Evolutionary conservation across 352 stramenopile genomes (phyloP).

Genomic region (Globisporangium cylindrosporum): DNA sequence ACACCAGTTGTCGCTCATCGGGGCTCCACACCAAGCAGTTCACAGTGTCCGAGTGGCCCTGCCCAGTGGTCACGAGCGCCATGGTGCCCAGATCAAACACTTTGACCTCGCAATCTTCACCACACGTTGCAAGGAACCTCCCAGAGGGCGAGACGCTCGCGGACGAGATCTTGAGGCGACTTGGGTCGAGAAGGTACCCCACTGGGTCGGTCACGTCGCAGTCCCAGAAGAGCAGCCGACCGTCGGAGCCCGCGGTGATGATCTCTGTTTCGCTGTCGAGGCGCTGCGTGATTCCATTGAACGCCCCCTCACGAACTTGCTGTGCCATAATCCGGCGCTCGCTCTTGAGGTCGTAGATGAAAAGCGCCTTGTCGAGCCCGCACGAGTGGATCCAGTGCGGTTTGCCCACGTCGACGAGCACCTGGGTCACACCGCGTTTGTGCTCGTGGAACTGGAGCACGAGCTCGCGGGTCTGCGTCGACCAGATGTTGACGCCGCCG

Average conservation of each 20-base stretch:
- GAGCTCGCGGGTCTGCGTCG: constrained; percentile 75
- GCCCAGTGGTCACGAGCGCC: constrained; percentile 41
- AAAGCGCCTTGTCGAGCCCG: constrained; percentile 80
- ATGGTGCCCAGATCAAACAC: constrained; percentile 61
- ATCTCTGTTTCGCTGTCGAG: constrained; percentile 90
- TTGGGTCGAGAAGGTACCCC: constrained; percentile 39
- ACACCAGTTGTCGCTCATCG: constrained; percentile 91
- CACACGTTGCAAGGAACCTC: constrained; percentile 72
- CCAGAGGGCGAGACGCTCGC: constrained; percentile 64
- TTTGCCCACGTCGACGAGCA: constrained; percentile 75
- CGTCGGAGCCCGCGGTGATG: constrained; percentile 80
- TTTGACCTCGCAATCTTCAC: constrained; percentile 84
- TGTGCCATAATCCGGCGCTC: constrained; percentile 81
- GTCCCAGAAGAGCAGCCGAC: constrained; percentile 88
- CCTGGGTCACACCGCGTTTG: constrained; percentile 71
- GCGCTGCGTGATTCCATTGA: constrained; percentile 84
- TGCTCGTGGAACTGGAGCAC: constrained; percentile 91
- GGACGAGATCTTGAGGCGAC: constrained; percentile 37
- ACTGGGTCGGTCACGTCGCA: constrained; percentile 86
- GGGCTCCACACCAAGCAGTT: constrained; percentile 82
- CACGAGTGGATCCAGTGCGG: constrained; percentile 87
- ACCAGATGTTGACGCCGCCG: constrained; percentile 89
- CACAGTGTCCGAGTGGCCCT: constrained; percentile 73
- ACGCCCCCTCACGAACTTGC: constrained; percentile 72
- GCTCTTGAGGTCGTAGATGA: constrained; percentile 91